Evolutionary conservation across 2,329 filamentous ascomycete genomes (phyloP).

Genomic region (Aspergillus piperis): DNA sequence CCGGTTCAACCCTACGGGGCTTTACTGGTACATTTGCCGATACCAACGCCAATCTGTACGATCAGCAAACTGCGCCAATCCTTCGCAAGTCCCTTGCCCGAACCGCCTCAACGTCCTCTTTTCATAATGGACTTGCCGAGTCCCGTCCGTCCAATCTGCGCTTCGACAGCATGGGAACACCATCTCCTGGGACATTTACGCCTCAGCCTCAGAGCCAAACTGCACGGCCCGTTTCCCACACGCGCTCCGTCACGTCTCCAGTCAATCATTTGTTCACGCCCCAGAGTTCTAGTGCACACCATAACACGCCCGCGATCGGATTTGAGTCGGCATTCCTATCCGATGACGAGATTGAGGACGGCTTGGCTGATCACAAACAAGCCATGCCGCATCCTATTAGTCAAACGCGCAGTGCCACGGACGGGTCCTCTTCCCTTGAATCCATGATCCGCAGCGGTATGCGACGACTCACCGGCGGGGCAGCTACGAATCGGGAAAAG

Average conservation of each 20-base stretch:
- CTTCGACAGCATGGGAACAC: constrained; percentile 50
- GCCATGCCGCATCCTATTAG: constrained; percentile 23
- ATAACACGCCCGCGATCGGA: constrained; percentile 50
- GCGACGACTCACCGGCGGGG: constrained; percentile 50
- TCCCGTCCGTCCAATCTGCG: constrained; percentile 60
- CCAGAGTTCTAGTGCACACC: constrained; percentile 52
- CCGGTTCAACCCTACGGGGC: constrained; percentile 40
- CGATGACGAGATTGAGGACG: constrained; percentile 75
- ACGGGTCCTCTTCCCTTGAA: constrained; percentile 47
- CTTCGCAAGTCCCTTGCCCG: constrained; percentile 76
- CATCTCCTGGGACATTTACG: constrained; percentile 49
- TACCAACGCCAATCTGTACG: constrained; percentile 79
- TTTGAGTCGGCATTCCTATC: constrained; percentile 64
- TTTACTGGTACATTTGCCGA: constrained; percentile 68
- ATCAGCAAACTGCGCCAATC: constrained; percentile 89
- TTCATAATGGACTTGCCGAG: constrained; percentile 87
- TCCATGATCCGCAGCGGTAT: constrained; percentile 50
- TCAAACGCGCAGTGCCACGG: constrained; percentile 38
- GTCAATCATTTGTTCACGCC: constrained; percentile 52
- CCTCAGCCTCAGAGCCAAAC: constrained; percentile 36
- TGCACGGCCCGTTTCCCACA: constrained; percentile 69
- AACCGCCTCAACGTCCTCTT: constrained; percentile 71
- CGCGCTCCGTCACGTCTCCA: constrained; percentile 82
- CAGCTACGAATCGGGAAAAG: constrained; percentile 43
- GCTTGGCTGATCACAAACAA: constrained; percentile 68